Evolutionary conservation across 352 stramenopile genomes (phyloP), one percentile per base, ranked within the genome.

Genomic region (Pythium folliculosum): DNA sequence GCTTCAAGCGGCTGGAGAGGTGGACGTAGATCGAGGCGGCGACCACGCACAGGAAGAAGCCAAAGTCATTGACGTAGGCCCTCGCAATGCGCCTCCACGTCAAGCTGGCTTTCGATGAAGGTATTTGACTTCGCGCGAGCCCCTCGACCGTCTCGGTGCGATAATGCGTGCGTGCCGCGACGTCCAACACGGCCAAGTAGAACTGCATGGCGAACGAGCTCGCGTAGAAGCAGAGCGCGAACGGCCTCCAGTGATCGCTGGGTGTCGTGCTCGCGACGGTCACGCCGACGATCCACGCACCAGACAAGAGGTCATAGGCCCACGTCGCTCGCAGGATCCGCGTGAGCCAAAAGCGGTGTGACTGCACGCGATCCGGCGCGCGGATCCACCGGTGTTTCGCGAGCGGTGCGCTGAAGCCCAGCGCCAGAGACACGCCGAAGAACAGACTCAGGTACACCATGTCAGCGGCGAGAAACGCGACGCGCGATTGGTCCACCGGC

Each of bases 11-110:
- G 32, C 52, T 72, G 8, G 54, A 62, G n/a, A 63, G 25, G 37
- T 67, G 58, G 45, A 72, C 54, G 50, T 72, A 72, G 14, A 19
- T 53, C 22, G 49, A 54, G 10, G 65, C 56, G 8, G 51, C 30
- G 14, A 19, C 65, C 16, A 57, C 53, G 0, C 56, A 25, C 16
- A 57, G 0, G 14, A 66, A 3, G 1, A 43, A 56, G 16, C 16
- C 23, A 0, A 57, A 9, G 21, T 62, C 35, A 3, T 35, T 47
- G 3, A 16, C 5, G 30, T 51, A 64, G 5, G 21, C 32, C 3
- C 5, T 57, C 8, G 23, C 21, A 17, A 62, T 30, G 23, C 54
- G 30, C 12, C 40, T 30, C 60, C 58, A 66, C n/a, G 44, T 19
- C 17, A 32, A 35, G 35, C 25, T 59, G 2, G n/a, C 3, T 19